A percentile compares a stretch with the other conserved stretches of the same genome.
Conservation (phyloP, 169 alveolate genomes). For the Eimeria falciformis region DNA sequence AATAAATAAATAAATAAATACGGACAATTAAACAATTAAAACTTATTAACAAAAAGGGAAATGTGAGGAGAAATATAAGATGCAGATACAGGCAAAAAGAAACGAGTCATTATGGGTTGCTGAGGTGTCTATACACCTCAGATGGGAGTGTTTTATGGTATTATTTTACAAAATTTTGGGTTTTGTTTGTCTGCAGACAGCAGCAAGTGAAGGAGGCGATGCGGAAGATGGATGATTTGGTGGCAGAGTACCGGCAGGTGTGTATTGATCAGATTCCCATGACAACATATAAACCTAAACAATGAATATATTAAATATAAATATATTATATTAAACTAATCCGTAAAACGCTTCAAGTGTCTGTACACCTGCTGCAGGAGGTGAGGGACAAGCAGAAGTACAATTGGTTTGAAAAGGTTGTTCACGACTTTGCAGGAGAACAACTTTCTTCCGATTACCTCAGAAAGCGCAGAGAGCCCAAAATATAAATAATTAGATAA, state of each 20-base stretch:
- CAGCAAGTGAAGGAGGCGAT: conserved; percentile 78
- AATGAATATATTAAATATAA: background rate
- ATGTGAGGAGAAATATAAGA: background rate
- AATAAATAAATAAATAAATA: background rate
- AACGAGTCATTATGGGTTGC: no score
- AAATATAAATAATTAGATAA: conserved; percentile 24
- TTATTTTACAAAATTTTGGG: background rate
- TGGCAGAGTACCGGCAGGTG: conserved; percentile 79
- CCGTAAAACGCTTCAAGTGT: background rate
- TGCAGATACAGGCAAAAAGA: background rate
- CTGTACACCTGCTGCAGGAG: conserved; percentile 64
- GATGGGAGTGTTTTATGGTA: background rate
- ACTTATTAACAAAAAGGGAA: background rate
- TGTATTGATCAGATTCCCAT: background rate
- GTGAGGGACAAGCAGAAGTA: conserved; percentile 81
- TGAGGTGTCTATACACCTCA: background rate
- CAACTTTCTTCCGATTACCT: conserved; percentile 88
- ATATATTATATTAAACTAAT: background rate
- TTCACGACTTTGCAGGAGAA: conserved; percentile 88
- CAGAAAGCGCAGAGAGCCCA: conserved; percentile 84
- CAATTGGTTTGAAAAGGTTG: conserved; percentile 85
- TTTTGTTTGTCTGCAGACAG: conserved; percentile 33
- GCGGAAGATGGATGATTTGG: conserved; percentile 80
- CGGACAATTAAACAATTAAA: background rate
- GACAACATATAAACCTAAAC: background rate